Base-by-base conservation (phyloP, 495 filamentous ascomycete genomes). In the Aspergillus diversus region DNA sequence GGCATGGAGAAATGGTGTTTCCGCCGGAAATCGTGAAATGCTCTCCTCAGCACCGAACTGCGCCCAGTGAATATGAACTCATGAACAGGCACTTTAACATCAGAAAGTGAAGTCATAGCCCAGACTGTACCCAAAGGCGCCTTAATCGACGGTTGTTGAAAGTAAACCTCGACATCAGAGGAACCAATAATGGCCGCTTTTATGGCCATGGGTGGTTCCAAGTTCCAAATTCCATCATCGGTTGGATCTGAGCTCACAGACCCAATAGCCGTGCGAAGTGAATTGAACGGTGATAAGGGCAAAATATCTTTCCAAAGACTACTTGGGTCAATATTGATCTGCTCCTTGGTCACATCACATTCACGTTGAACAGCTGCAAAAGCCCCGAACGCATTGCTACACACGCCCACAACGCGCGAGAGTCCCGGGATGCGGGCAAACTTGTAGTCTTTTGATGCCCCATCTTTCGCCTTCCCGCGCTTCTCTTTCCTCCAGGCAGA, bases 401-500 rank as follows among this genome's bases (percentile, higher is more conserved):
- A 84, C 3, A 98, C 93, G 33, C 90, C 87, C 17, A 88, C 82
- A 6, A 94, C 89, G 32, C 91, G 86, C 1, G 92, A 97, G 39
- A 99, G 81, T 50, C 90, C 90, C 4, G 96, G 89, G 21, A 99
- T 87, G 32, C 95, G 86, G 66, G 90, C 87, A 68, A 97, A 98
- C 65, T 98, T 98, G 78, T 92, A 97, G 65, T 97, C 92, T n/a
- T 83, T 76, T 5, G 80, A 77, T 55, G 79, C 85, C 1, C 88
- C 82, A 68, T 91, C 87, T 68, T 96, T 97, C 62, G 86, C 84
- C 63, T 93, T 94, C 8, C 83, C 80, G 65, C 96, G 84, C 67
- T 91, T 92, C 59, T 92, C 84, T 51, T 94, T 87, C 59, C 84
- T 87, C 93, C 93, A 99, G 1, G 97, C 93, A 49, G 90, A 93